phyloP scores from a whole-genome alignment of 345 rosid genomes.

The Rubroshorea leprosula region DNA sequence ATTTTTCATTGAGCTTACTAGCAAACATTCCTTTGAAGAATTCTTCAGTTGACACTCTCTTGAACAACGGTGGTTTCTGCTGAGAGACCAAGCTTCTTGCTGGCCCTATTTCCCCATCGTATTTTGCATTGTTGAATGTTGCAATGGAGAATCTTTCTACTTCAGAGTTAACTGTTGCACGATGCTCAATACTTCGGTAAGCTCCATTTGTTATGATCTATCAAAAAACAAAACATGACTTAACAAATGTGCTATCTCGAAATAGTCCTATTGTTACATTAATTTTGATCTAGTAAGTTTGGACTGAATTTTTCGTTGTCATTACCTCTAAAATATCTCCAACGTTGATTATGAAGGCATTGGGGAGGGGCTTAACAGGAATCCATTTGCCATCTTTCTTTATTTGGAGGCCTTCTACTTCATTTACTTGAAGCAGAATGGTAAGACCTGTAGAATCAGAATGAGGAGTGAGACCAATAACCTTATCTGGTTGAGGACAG shows the following conservation, averaged over 20 bases:
- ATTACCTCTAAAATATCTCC: conserved; percentile 33
- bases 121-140: conserved; percentile 26
- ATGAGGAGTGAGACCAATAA: conserved; percentile 30
- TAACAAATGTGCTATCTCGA: too few species aligned
- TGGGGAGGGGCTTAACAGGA: conserved; percentile 27
- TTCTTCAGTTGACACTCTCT: conserved; percentile 25
- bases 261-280: too few species aligned
- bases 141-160: conserved; percentile 46
- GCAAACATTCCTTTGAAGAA: conserved; percentile 34
- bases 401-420: conserved; percentile 27
- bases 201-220: conserved; percentile 45
- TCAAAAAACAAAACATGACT: neutral
- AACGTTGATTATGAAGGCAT: conserved; percentile 34
- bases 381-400: conserved; percentile 34
- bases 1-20: conserved; percentile 33
- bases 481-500: conserved; percentile 25
- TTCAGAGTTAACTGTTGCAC: conserved; percentile 33
- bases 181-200: conserved; percentile 43
- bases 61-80: conserved; percentile 27
- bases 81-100: conserved; percentile 33
- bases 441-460: conserved; percentile 27
- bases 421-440: conserved; percentile 27
- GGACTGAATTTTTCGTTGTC: too few species aligned
- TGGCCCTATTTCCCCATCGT: conserved; percentile 33
- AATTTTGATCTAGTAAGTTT: too few species aligned